These are phyloP conservation scores for Wallacemonas collosoma DNA, from an alignment of 208 protist genomes.

Conservation along the genomic window DNA sequence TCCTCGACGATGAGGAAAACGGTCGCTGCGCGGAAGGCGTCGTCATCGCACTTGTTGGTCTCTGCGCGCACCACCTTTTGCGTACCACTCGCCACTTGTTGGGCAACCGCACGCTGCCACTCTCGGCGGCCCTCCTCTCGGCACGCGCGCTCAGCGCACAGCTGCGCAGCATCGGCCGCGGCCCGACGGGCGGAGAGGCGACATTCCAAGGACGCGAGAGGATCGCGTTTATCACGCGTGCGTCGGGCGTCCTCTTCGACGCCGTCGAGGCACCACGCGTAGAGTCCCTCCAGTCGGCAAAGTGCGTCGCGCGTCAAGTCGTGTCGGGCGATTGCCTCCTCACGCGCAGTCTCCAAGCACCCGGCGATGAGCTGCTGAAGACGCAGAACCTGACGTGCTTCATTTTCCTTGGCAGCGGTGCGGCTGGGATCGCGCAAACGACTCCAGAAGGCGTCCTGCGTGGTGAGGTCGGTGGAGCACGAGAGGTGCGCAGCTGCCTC, in stretches of 20 bases:
- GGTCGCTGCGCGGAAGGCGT: constrained; percentile 45
- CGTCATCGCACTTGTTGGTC: constrained; percentile 19
- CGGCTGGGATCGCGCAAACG: background rate
- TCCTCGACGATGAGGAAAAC: constrained; percentile 65
- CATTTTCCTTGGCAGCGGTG: background rate
- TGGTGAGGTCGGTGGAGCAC: background rate
- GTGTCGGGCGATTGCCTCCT: constrained; percentile 27
- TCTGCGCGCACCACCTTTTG: constrained; percentile 15
- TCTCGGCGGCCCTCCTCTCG: constrained; percentile 56
- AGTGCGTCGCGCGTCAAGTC: constrained; percentile 24
- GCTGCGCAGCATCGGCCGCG: constrained; percentile 9
- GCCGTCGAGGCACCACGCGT: constrained; percentile 8
- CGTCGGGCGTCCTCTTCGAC: background rate
- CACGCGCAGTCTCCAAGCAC: constrained; percentile 23
- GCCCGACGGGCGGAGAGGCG: constrained; percentile 28
- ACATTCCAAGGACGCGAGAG: constrained; percentile 16
- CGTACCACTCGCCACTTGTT: constrained; percentile 10
- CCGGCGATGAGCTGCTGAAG: constrained; percentile 23
- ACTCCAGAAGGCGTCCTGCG: background rate
- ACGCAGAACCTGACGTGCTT: constrained; percentile 32
- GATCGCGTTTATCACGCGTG: background rate
- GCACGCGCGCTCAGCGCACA: constrained; percentile 22
- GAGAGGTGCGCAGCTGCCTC: background rate
- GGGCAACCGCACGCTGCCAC: constrained; percentile 45
- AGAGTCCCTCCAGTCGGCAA: constrained; percentile 16